phyloP scores from a whole-genome alignment of 176 grass and related monocot species.

The Microstegium vimineum region DNA sequence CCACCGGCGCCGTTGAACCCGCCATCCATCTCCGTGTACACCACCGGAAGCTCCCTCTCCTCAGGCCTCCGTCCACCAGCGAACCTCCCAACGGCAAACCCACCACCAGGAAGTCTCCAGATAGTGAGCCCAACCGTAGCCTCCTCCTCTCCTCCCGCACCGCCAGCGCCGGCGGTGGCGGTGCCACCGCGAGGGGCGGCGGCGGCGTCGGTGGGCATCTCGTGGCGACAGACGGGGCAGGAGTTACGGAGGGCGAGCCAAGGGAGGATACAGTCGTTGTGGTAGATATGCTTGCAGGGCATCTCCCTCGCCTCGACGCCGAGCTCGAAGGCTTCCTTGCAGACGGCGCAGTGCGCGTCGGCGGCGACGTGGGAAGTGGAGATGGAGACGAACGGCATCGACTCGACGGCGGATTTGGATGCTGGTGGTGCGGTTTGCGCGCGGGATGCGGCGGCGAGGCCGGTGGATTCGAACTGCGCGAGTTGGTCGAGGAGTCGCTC shows the following conservation, averaged over 20 bases:
- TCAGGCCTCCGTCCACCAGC: conserved; percentile 62
- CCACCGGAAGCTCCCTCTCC: conserved; percentile 78
- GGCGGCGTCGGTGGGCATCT: conserved; percentile 61
- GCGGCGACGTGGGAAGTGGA: conserved; percentile 31
- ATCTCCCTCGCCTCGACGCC: conserved; percentile 73
- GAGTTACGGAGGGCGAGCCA: conserved; percentile 94
- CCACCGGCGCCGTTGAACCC: conserved; percentile 62
- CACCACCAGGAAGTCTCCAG: conserved; percentile 90
- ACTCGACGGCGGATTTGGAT: conserved; percentile 84
- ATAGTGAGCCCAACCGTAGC: conserved; percentile 73
- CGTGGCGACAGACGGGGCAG: conserved; percentile 83
- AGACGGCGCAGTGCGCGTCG: conserved; percentile 83
- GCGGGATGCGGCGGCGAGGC: conserved; percentile 35
- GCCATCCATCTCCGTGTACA: conserved; percentile 95
- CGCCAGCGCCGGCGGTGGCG: neutral
- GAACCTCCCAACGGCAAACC: conserved; percentile 83
- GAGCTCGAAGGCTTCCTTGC: conserved; percentile 82
- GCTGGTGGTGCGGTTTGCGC: conserved; percentile 47
- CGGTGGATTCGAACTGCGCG: conserved; percentile 77
- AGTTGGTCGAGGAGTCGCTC: conserved; percentile 84
- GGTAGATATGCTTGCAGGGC: conserved; percentile 94
- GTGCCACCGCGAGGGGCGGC: too few relatives aligned
- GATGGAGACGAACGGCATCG: conserved; percentile 73
- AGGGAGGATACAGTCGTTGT: conserved; percentile 87
- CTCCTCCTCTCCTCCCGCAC: conserved; percentile 37